phyloP scores from a whole-genome alignment of 805 yeast genomes.

The Maudiozyma turicensis region DNA sequence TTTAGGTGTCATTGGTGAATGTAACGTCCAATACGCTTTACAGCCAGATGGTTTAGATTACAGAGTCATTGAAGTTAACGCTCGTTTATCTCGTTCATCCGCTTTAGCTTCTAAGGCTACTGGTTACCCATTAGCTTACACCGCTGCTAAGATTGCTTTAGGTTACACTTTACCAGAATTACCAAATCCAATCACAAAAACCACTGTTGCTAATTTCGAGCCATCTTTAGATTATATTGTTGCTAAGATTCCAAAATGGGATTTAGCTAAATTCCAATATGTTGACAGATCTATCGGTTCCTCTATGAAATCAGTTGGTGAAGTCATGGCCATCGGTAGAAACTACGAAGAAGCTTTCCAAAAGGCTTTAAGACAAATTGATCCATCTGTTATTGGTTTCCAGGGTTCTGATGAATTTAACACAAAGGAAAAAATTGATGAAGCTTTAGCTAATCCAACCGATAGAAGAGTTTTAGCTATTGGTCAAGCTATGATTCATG shows the following conservation, averaged over 20 bases:
- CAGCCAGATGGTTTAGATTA: slow-evolving; percentile 94
- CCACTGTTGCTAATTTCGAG: slow-evolving; percentile 93
- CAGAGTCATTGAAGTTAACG: slow-evolving; percentile 95
- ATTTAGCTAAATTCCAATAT: slow-evolving; percentile 86
- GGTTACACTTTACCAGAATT: slow-evolving; percentile 92
- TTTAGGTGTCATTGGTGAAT: slow-evolving; percentile 97
- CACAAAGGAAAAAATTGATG: slow-evolving; percentile 58
- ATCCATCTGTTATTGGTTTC: slow-evolving; percentile 83
- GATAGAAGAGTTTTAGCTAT: slow-evolving; percentile 97
- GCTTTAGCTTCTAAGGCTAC: slow-evolving; percentile 98
- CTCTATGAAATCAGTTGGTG: slow-evolving; percentile 98
- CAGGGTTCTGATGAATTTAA: slow-evolving; percentile 66
- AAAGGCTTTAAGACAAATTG: slow-evolving; percentile 93
- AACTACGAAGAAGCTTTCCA: slow-evolving; percentile 96
- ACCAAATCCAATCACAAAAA: slow-evolving; percentile 92
- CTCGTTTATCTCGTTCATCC: slow-evolving; percentile 92
- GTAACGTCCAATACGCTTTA: slow-evolving; percentile 94
- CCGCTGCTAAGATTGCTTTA: slow-evolving; percentile 94
- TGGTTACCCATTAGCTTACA: slow-evolving; percentile 96
- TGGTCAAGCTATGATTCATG: slow-evolving; percentile 91
- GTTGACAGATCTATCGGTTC: slow-evolving; percentile 91
- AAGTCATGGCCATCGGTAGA: slow-evolving; percentile 98
- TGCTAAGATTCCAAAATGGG: slow-evolving; percentile 98
- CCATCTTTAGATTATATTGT: slow-evolving; percentile 96
- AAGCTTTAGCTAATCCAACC: slow-evolving; percentile 72